Conservation (phyloP, 768 basidiomycete genomes). For the Suillus tomentosus region DNA sequence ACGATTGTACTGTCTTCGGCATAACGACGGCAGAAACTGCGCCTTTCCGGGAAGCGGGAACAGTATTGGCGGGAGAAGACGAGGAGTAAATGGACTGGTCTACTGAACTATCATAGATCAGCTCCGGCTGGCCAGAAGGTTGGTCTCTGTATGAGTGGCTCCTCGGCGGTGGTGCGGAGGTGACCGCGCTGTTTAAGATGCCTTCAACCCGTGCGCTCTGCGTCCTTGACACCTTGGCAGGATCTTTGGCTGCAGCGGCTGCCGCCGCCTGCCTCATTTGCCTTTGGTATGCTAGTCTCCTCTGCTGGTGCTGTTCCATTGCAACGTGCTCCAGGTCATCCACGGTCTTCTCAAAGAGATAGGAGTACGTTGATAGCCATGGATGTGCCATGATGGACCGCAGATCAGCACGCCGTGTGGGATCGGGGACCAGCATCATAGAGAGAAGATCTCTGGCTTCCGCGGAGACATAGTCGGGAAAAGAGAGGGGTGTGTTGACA, state of each 20-base stretch:
- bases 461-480: constrained; percentile 91
- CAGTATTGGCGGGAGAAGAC: constrained; percentile 33
- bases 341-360: constrained; percentile 65
- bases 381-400: constrained; percentile 81
- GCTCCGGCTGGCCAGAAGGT: constrained; percentile 60
- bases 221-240: constrained; percentile 41
- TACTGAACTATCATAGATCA: constrained; percentile 71
- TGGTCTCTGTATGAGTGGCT: constrained; percentile 52
- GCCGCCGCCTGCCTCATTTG: constrained; percentile 67
- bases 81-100: constrained; percentile 54
- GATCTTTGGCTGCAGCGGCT: constrained; percentile 31
- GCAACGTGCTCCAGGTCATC: constrained; percentile 80
- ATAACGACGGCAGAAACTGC: constrained; percentile 45
- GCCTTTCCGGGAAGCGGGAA: constrained; percentile 41
- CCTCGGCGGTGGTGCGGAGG: constrained; percentile 38
- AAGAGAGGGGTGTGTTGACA: constrained; percentile 93
- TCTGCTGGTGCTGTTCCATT: constrained; percentile 83
- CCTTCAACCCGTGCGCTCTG: constrained; percentile 60
- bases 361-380: constrained; percentile 65
- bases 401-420: constrained; percentile 74
- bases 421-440: constrained; percentile 95
- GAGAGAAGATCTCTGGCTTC: constrained; percentile 83
- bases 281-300: constrained; percentile 76
- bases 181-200: constrained; percentile 34
- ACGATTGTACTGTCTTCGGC: constrained; percentile 41